A percentile compares a stretch with the other conserved stretches of the same genome.
phyloP scores from a whole-genome alignment of 345 rosid species.

The Rhodomyrtus tomentosa region DNA sequence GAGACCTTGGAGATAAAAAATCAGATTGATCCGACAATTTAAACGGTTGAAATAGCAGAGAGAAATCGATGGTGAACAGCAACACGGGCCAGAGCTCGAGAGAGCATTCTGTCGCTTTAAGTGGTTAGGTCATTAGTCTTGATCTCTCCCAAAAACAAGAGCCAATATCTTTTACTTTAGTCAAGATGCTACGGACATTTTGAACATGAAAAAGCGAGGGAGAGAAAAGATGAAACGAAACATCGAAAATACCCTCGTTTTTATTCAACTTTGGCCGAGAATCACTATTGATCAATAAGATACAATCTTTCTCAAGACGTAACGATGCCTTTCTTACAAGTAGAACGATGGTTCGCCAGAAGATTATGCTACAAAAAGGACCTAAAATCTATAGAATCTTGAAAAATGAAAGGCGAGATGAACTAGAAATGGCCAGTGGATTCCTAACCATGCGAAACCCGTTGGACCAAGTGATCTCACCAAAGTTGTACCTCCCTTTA shows the following conservation, averaged over 20 bases:
- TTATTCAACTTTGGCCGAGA: neutral
- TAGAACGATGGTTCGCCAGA: neutral
- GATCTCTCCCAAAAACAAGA: neutral
- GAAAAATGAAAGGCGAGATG: neutral
- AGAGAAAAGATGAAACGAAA: neutral
- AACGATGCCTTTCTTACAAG: neutral
- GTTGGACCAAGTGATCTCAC: conserved; percentile 56
- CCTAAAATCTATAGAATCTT: neutral
- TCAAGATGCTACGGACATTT: neutral
- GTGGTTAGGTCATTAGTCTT: neutral
- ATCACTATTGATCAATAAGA: neutral
- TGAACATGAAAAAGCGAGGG: neutral
- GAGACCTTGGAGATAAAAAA: too few species aligned
- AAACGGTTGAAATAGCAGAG: too few species aligned
- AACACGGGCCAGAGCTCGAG: too few species aligned
- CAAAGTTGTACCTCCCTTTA: conserved; percentile 45
- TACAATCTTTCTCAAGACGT: neutral
- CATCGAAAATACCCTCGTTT: neutral
- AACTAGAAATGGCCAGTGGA: conserved; percentile 12
- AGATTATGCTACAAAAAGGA: neutral
- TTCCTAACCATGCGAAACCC: conserved; percentile 53
- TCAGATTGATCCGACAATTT: too few species aligned
- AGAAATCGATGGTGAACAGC: too few species aligned
- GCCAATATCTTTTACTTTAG: neutral
- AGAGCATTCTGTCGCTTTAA: too few species aligned